phyloP scores from a whole-genome alignment of 106 monocot genomes.

The Agapanthus africanus region DNA sequence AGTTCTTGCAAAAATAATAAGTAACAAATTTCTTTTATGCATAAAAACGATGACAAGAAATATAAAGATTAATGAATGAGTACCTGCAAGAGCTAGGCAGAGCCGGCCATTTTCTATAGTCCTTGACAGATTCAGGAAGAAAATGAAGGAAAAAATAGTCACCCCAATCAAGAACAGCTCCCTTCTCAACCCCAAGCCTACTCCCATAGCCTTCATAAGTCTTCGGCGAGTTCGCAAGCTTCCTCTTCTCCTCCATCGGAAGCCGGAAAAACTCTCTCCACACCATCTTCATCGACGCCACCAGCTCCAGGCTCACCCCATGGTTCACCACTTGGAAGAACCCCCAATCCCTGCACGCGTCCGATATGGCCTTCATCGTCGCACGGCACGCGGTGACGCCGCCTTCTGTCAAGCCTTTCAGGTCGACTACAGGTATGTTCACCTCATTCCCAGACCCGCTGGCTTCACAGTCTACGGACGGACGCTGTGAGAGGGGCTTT shows the following conservation, averaged over 20 bases:
- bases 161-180: slow-evolving; percentile 17
- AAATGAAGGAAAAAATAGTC: slow-evolving; percentile 15
- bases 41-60: no score
- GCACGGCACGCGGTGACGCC: background rate
- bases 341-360: slow-evolving; percentile 20
- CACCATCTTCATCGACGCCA: background rate
- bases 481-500: slow-evolving; percentile 9
- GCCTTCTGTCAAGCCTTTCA: background rate
- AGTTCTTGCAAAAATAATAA: background rate
- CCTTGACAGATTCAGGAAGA: slow-evolving; percentile 4
- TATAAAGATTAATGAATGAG: no score
- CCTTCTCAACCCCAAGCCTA: slow-evolving; percentile 22
- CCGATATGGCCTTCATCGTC: background rate
- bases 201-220: slow-evolving; percentile 36
- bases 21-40: background rate
- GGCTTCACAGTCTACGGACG: background rate
- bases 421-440: slow-evolving; percentile 1
- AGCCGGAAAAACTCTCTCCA: slow-evolving; percentile 25
- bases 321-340: slow-evolving; percentile 28
- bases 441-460: background rate
- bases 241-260: slow-evolving; percentile 23
- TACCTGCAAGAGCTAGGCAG: slow-evolving; percentile 16
- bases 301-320: slow-evolving; percentile 7
- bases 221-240: slow-evolving; percentile 15
- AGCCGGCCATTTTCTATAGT: slow-evolving; percentile 19